Evolutionary conservation across 2,329 filamentous ascomycete genomes (phyloP).

Genomic region (Claviceps pazoutovae): DNA sequence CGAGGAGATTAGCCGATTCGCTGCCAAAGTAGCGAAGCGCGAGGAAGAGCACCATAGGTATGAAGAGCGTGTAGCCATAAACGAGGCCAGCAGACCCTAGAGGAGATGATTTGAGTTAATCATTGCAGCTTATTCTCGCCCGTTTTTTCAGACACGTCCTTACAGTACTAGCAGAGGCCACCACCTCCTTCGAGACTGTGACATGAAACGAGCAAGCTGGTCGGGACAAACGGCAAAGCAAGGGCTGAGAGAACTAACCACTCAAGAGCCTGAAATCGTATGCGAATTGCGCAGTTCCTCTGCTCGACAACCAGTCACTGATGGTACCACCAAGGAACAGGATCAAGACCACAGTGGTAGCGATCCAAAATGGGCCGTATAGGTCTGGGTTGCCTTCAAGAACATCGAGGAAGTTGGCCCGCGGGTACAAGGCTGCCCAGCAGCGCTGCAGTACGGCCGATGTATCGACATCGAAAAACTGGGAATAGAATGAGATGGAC

Average conservation of each 20-base stretch:
- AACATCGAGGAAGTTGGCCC: slow-evolving; percentile 91
- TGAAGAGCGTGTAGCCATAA: slow-evolving; percentile 85
- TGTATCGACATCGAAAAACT: slow-evolving; percentile 98
- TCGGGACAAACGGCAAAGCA: background rate
- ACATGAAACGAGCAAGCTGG: no score
- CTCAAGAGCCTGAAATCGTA: slow-evolving; percentile 87
- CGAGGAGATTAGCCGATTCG: slow-evolving; percentile 81
- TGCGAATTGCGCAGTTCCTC: slow-evolving; percentile 58
- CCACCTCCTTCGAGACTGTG: no score
- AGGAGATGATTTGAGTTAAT: background rate
- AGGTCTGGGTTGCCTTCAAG: slow-evolving; percentile 93
- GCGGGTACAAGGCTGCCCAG: slow-evolving; percentile 75
- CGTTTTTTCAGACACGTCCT: no score
- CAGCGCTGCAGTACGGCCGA: slow-evolving; percentile 77
- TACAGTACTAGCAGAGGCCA: no score
- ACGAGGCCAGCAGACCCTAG: slow-evolving; percentile 74
- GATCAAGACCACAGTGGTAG: slow-evolving; percentile 91
- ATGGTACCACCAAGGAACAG: slow-evolving; percentile 92
- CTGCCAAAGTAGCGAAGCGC: slow-evolving; percentile 91
- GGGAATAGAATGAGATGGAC: slow-evolving; percentile 84
- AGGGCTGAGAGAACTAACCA: slow-evolving; percentile 34
- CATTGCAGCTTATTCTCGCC: background rate
- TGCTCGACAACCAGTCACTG: slow-evolving; percentile 68
- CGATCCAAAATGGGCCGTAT: slow-evolving; percentile 98
- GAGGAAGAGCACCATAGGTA: slow-evolving; percentile 75